Conservation (phyloP, 1,284 basidiomycete genomes). For the Sphaerobolus stellatus region DNA sequence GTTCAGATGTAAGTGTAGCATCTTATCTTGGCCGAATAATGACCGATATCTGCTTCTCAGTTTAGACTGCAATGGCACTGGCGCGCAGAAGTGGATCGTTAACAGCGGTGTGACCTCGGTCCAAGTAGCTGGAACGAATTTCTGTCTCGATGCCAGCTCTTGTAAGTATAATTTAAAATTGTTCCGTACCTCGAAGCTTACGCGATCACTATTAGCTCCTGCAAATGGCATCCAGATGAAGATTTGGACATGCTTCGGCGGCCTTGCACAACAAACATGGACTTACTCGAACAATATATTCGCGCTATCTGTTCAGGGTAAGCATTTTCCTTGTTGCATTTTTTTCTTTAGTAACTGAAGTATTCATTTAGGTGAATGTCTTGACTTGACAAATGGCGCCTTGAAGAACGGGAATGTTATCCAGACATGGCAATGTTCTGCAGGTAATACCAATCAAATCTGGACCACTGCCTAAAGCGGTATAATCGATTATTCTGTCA, state of each 20-base stretch:
- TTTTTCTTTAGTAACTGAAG: not conserved
- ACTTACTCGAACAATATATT: not conserved
- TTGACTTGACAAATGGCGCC: not conserved
- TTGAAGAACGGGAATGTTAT: not conserved
- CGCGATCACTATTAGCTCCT: not conserved
- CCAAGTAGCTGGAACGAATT: not conserved
- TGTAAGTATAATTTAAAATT: not conserved
- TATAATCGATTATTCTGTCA: no score
- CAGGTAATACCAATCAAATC: not conserved
- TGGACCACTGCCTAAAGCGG: not conserved
- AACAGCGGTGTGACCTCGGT: not conserved
- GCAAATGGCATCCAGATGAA: not conserved
- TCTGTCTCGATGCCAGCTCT: not conserved
- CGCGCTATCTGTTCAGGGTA: not conserved
- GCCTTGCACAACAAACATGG: not conserved
- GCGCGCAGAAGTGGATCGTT: not conserved
- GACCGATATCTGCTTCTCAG: no score
- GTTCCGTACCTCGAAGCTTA: not conserved
- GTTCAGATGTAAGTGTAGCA: not conserved
- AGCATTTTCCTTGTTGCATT: not conserved
- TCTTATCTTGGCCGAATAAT: not conserved
- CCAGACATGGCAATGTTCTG: not conserved
- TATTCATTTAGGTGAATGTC: not conserved
- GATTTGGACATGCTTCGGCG: not conserved
- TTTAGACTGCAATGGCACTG: conserved; percentile 1